phyloP scores from a whole-genome alignment of 163 green algal genomes.

The Scenedesmus sp. region DNA sequence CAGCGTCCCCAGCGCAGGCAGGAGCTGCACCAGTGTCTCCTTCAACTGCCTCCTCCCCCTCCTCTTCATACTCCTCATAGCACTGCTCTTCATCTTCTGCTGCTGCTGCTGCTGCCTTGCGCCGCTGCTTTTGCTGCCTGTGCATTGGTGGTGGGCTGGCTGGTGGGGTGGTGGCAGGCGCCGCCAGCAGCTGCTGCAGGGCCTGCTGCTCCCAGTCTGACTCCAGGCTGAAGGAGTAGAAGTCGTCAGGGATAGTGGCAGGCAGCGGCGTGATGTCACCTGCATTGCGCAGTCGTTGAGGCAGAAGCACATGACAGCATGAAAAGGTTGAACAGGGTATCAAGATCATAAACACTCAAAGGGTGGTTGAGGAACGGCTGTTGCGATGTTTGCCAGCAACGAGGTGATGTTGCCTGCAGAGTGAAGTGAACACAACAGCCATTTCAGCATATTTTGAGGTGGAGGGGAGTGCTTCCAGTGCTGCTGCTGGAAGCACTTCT shows the following conservation, averaged over 20 bases:
- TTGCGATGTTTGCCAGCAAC: constrained; percentile 56
- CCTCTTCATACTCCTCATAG: background rate
- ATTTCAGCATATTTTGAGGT: no score
- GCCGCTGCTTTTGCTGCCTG: constrained; percentile 30
- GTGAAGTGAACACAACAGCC: no score
- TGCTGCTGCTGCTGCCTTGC: constrained; percentile 22
- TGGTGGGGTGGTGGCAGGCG: constrained; percentile 37
- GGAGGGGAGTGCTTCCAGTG: no score
- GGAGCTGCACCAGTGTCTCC: background rate
- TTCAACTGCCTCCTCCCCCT: background rate
- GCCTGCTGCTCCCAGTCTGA: constrained; percentile 67
- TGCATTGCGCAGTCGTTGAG: background rate
- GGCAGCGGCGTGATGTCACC: constrained; percentile 60
- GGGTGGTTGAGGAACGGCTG: constrained; percentile 55
- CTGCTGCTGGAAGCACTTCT: no score
- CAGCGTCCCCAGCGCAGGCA: background rate
- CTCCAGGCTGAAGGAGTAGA: constrained; percentile 61
- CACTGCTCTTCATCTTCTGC: constrained; percentile 11
- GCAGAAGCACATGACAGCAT: background rate
- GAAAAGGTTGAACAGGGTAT: background rate
- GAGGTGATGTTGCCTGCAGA: constrained; percentile 45
- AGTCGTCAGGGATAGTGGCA: constrained; percentile 57
- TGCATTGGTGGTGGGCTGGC: constrained; percentile 28
- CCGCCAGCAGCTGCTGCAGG: constrained; percentile 50
- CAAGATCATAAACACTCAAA: constrained; percentile 17